Conservation (phyloP, 2,329 filamentous ascomycete species). For the Exophiala xenobiotica region DNA sequence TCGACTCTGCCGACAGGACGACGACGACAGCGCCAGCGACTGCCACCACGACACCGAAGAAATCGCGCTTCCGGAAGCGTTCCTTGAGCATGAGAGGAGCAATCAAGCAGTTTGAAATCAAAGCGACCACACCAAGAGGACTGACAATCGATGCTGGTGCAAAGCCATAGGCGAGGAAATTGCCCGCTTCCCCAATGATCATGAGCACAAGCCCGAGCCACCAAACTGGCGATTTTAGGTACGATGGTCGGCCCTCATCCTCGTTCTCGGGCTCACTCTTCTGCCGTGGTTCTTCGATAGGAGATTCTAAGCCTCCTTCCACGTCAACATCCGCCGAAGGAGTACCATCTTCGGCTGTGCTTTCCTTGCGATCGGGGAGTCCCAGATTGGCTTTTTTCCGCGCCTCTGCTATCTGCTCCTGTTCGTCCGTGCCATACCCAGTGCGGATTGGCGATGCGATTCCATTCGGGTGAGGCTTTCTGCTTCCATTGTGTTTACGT, state of each 20-base stretch:
- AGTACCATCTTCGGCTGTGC: slow-evolving; percentile 21
- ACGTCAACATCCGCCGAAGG: slow-evolving; percentile 8
- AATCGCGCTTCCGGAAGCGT: slow-evolving; percentile 77
- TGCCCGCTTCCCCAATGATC: slow-evolving; percentile 88
- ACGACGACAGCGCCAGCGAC: slow-evolving; percentile 87
- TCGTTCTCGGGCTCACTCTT: slow-evolving; percentile 30
- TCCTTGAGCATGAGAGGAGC: slow-evolving; percentile 93
- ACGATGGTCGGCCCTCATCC: slow-evolving; percentile 60
- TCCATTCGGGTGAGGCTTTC: slow-evolving; percentile 8
- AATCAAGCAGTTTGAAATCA: slow-evolving; percentile 96
- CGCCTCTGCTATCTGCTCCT: slow-evolving; percentile 26
- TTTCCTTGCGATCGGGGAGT: slow-evolving; percentile 4
- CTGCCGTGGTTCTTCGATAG: slow-evolving; percentile 3
- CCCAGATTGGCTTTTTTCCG: slow-evolving; percentile 17
- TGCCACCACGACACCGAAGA: slow-evolving; percentile 83
- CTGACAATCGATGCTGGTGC: slow-evolving; percentile 97
- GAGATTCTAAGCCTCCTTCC: background rate
- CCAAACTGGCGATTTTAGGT: slow-evolving; percentile 91
- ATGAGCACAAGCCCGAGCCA: slow-evolving; percentile 93
- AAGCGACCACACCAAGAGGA: slow-evolving; percentile 90
- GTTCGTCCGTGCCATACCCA: slow-evolving; percentile 23
- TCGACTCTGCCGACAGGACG: slow-evolving; percentile 83
- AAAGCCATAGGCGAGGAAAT: slow-evolving; percentile 96
- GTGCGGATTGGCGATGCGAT: background rate
- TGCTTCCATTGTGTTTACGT: slow-evolving; percentile 61